These are phyloP conservation scores for Eutrema japonicum DNA, from an alignment of 345 rosid species.

Conservation along the genomic window DNA sequence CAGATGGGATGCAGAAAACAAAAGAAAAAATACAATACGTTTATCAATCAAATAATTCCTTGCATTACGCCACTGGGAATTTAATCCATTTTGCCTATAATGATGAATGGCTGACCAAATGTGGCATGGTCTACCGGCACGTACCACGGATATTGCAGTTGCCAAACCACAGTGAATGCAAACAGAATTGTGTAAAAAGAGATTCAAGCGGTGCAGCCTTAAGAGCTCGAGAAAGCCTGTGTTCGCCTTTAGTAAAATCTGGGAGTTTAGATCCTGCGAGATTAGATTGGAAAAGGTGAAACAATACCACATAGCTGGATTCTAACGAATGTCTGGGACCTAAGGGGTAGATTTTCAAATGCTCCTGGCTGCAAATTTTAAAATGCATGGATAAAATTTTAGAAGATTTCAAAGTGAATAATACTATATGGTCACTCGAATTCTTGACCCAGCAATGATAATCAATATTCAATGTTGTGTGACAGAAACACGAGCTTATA, in stretches of 20 bases:
- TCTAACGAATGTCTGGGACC: background rate
- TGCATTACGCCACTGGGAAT: background rate
- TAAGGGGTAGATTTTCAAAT: conserved; percentile 6
- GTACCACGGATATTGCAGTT: conserved; percentile 93
- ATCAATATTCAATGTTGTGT: conserved; percentile 14
- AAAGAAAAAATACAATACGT: conserved; percentile 14
- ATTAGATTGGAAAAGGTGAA: conserved; percentile 36
- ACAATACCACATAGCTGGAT: conserved; percentile 20
- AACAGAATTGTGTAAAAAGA: conserved; percentile 87
- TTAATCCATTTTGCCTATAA: conserved; percentile 19
- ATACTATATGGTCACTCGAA: conserved; percentile 4
- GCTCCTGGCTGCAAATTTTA: background rate
- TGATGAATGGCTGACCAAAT: conserved; percentile 27
- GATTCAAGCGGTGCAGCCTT: conserved; percentile 86
- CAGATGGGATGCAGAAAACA: conserved; percentile 32
- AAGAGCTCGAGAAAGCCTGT: conserved; percentile 74
- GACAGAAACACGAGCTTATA: conserved; percentile 14
- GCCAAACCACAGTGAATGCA: conserved; percentile 87
- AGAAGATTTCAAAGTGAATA: conserved; percentile 8
- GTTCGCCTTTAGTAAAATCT: conserved; percentile 59
- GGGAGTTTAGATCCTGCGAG: conserved; percentile 58
- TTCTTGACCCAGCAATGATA: conserved; percentile 1
- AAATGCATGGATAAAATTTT: background rate
- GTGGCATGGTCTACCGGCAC: conserved; percentile 32
- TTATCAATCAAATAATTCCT: conserved; percentile 1